Base-by-base conservation (phyloP, 1,139 yeast genomes). In the Scheffersomyces segobiensis region DNA sequence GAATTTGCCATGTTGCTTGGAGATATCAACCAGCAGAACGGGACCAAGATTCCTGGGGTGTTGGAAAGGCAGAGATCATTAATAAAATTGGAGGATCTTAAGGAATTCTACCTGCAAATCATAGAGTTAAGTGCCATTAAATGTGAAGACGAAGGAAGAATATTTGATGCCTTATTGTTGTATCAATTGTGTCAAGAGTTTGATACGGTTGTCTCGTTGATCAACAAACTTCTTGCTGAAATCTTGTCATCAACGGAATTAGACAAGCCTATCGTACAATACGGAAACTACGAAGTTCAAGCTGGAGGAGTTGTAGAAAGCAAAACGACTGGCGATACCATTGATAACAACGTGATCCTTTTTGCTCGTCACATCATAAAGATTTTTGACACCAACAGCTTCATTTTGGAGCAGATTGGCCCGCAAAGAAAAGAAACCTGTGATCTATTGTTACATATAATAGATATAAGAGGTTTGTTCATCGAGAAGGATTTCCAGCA, bases 131-230 rank as follows among this genome's bases (percentile, higher is more conserved):
- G 97, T 32, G 98, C 98, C 1, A 81, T 83, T 55, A 87, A 86
- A 65, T 97, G 98, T 42, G 96, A 91, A 68, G 96, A 92, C 65
- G 98, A 93, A 70, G 98, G 98, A 3, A 83, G 97, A 67, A 82
- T 88, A 5, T 86, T 90, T 61, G 98, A 96, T 70, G 92, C 98
- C 12, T 84, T 96, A 59, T 78, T 91, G 57, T 80, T 95, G 58
- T 95, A 91, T 70, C 97, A 93, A 75, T 82, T 93, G 62, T 86
- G 97, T 57, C 96, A 91, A 73, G 97, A 93, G 67, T 90, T 89
- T 71, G 91, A 91, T 69, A 88, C 91, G 39, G 98, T 92, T n/a
- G 84, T 93, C 17, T 73, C 83, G 0, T 83, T 92, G 60, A 85
- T 93, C 61, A 93, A 92, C 75, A 85, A 86, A 67, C 76, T 92